phyloP scores from a whole-genome alignment of 345 rosid species.

The Hevea brasiliensis region DNA sequence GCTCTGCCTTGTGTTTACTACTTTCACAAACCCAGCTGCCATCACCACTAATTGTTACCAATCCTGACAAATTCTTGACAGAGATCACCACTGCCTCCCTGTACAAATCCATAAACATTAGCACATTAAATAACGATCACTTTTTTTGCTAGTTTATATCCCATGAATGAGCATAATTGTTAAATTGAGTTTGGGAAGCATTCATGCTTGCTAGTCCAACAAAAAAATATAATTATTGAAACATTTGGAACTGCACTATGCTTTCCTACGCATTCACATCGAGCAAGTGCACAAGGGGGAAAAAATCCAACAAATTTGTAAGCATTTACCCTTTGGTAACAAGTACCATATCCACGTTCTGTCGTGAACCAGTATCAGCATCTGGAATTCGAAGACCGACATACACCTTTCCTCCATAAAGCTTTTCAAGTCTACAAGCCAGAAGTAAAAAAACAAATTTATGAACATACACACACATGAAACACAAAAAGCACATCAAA shows the following conservation, averaged over 20 bases:
- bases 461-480: not conserved
- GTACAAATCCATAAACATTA: slow-evolving; percentile 15
- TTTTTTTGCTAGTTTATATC: not conserved
- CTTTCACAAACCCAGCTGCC: slow-evolving; percentile 79
- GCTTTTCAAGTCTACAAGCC: slow-evolving; percentile 67
- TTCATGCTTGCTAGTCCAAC: not conserved
- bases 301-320: not conserved
- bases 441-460: not conserved
- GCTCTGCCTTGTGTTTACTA: slow-evolving; percentile 41
- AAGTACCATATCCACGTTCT: slow-evolving; percentile 68
- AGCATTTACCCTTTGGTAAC: slow-evolving; percentile 57
- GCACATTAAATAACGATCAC: not conserved
- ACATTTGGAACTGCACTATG: not conserved
- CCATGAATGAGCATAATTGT: not conserved
- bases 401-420: slow-evolving; percentile 76
- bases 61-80: slow-evolving; percentile 74
- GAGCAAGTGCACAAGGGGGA: not conserved
- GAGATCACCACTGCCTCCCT: slow-evolving; percentile 72
- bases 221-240: not conserved
- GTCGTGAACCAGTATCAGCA: slow-evolving; percentile 72
- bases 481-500: not conserved
- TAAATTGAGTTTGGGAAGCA: not conserved
- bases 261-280: not conserved
- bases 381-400: slow-evolving; percentile 93
- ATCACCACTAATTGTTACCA: slow-evolving; percentile 56